Conservation (phyloP, 495 filamentous ascomycete genomes). For the Trichodelitschia bisporula region DNA sequence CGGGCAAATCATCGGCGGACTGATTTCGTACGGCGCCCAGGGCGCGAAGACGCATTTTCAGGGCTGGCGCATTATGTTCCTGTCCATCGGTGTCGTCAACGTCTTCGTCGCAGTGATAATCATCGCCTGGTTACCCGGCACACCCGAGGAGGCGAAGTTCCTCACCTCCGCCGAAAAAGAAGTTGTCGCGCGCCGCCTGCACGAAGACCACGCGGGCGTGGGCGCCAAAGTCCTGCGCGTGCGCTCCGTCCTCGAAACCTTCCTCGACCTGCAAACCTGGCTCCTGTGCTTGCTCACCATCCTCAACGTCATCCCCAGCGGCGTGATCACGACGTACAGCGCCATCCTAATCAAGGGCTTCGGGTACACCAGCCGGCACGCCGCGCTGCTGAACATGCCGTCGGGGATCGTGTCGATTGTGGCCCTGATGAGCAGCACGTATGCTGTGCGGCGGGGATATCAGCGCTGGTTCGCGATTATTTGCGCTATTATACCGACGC, state of each 20-base stretch:
- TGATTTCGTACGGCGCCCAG: conserved; percentile 1
- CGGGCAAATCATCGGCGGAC: conserved; percentile 1
- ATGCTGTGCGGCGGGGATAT: background rate
- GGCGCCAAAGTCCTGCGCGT: background rate
- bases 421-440: background rate
- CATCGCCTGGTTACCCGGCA: background rate
- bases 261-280: background rate
- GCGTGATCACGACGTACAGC: background rate
- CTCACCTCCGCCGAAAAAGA: background rate
- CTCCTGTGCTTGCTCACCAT: background rate
- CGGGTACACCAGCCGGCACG: background rate
- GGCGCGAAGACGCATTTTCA: background rate
- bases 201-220: background rate
- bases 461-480: background rate
- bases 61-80: conserved; percentile 1
- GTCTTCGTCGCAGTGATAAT: background rate
- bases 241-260: background rate
- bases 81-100: background rate
- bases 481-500: background rate
- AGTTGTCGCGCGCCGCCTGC: background rate
- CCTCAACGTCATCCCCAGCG: background rate
- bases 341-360: background rate
- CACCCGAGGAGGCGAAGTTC: background rate
- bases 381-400: background rate
- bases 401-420: background rate